These are phyloP conservation scores for Penicillium malachiteum DNA, from an alignment of 495 filamentous ascomycete species.

Conservation along the genomic window DNA sequence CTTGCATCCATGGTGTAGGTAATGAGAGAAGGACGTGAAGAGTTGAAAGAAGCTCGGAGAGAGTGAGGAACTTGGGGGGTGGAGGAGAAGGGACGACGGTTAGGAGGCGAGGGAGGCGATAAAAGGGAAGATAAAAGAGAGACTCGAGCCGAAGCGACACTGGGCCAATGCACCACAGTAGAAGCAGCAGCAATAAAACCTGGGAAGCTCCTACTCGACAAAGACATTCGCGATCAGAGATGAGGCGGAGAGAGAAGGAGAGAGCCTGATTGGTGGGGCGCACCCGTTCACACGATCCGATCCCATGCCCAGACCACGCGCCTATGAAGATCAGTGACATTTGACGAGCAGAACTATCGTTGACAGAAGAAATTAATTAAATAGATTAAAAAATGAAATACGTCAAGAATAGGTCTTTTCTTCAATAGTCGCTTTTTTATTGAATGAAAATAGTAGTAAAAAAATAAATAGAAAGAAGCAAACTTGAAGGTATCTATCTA, in stretches of 20 bases:
- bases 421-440: too few relatives aligned
- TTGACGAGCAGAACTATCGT: background rate
- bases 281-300: conserved; percentile 17
- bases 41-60: conserved; percentile 5
- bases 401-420: too few relatives aligned
- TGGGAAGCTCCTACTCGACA: conserved; percentile 12
- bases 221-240: conserved; percentile 19
- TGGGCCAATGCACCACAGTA: conserved; percentile 11
- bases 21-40: conserved; percentile 10
- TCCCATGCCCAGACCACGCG: conserved; percentile 21
- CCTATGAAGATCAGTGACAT: conserved; percentile 2
- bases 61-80: conserved; percentile 6
- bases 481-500: too few relatives aligned
- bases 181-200: conserved; percentile 5
- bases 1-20: conserved; percentile 50
- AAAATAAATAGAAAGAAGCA: too few relatives aligned
- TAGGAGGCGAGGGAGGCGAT: background rate
- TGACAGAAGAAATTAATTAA: too few relatives aligned
- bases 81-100: background rate
- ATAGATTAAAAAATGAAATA: background rate
- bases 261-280: conserved; percentile 15
- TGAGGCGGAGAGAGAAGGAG: conserved; percentile 15
- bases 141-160: conserved; percentile 2
- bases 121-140: background rate
- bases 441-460: too few relatives aligned